A percentile compares a stretch with the other conserved stretches of the same genome.
These are phyloP conservation scores for Acrasis kona DNA, from an alignment of 78 protist species.

Conservation along the genomic window DNA sequence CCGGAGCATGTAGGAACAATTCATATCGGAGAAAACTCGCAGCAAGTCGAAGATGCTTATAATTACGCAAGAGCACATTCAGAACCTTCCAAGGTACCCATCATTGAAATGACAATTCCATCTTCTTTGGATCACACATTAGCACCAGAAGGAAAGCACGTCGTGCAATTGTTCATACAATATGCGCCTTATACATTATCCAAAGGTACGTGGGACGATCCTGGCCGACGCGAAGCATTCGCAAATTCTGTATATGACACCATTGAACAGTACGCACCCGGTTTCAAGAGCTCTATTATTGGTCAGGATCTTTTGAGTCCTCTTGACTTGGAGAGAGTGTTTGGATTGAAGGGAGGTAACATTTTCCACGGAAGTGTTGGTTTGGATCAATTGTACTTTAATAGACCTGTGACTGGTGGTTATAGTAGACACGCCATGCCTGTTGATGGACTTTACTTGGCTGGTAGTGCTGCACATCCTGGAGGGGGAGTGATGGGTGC, in stretches of 20 bases:
- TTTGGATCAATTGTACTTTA: slow-evolving; percentile 23
- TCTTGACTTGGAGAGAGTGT: slow-evolving; percentile 31
- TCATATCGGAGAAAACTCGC: slow-evolving; percentile 21
- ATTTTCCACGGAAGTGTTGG: slow-evolving; percentile 43
- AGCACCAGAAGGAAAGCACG: slow-evolving; percentile 47
- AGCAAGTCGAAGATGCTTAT: slow-evolving; percentile 1
- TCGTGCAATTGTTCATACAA: slow-evolving; percentile 29
- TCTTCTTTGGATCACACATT: slow-evolving; percentile 35
- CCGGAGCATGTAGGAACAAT: slow-evolving; percentile 40
- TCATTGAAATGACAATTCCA: slow-evolving; percentile 61
- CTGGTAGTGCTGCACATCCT: slow-evolving; percentile 46
- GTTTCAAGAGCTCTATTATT: slow-evolving; percentile 25
- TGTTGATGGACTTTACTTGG: slow-evolving; percentile 15
- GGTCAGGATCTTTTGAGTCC: slow-evolving; percentile 33
- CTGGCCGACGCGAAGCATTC: slow-evolving; percentile 6
- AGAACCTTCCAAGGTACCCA: slow-evolving; percentile 24
- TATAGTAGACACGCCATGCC: slow-evolving; percentile 11
- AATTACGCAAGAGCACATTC: slow-evolving; percentile 10
- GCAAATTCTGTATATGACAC: slow-evolving; percentile 8
- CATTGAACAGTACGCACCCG: slow-evolving; percentile 42
- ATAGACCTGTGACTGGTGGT: slow-evolving; percentile 16
- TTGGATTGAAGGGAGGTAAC: slow-evolving; percentile 38
- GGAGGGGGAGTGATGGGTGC: slow-evolving; percentile 66
- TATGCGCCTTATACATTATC: slow-evolving; percentile 48
- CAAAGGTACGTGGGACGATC: slow-evolving; percentile 30